These are phyloP conservation scores for Tricholoma flavovirens DNA, from an alignment of 768 basidiomycete species.

Conservation along the genomic window DNA sequence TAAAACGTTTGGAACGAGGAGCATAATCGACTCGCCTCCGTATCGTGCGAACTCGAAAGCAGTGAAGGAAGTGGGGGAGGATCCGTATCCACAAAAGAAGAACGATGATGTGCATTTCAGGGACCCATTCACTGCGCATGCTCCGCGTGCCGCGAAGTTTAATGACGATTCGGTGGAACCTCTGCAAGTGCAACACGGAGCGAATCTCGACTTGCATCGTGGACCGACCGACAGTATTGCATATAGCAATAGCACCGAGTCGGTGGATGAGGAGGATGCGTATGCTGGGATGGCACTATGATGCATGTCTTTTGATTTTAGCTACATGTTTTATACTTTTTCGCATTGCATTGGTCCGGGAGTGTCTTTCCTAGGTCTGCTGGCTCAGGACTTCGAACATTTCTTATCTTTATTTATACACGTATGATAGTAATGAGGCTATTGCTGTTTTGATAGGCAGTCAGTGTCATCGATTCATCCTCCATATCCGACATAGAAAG, in stretches of 20 bases:
- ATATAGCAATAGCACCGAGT: slow-evolving; percentile 1
- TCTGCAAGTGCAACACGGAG: background rate
- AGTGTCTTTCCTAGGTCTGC: background rate
- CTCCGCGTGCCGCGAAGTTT: background rate
- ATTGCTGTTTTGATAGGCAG: too few species aligned
- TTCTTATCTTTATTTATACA: background rate
- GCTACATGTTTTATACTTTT: background rate
- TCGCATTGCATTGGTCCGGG: background rate
- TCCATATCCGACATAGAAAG: too few species aligned
- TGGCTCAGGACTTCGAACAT: background rate
- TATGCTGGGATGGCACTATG: slow-evolving; percentile 13
- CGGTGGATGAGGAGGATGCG: slow-evolving; percentile 5
- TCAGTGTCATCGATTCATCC: too few species aligned
- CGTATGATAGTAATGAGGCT: background rate
- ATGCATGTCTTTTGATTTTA: background rate
- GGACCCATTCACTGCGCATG: background rate
- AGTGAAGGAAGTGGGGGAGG: background rate
- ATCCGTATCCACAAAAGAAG: background rate
- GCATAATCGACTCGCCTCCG: background rate
- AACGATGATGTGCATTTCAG: background rate
- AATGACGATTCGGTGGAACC: background rate
- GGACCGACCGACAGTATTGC: background rate
- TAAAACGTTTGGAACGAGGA: background rate
- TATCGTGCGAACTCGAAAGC: background rate
- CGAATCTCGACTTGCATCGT: slow-evolving; percentile 4